Conservation (phyloP, 768 basidiomycete species). For the Boletus sp. region DNA sequence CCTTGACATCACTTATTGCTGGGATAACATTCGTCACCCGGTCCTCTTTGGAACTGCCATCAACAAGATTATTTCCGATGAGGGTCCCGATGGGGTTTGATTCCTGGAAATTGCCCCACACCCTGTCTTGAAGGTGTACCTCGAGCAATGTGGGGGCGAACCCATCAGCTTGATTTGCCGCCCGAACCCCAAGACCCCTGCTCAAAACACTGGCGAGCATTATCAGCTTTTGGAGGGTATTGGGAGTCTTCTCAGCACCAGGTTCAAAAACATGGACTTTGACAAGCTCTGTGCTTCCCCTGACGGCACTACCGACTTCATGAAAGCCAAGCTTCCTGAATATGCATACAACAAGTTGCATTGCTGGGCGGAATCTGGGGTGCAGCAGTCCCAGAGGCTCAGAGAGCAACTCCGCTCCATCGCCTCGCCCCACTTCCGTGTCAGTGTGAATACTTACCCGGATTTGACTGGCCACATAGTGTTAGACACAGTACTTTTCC, state of each 20-base stretch:
- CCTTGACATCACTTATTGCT: constrained; percentile 30
- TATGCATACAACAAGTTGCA: constrained; percentile 30
- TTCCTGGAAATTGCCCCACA: constrained; percentile 35
- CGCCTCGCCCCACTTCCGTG: too few relatives aligned
- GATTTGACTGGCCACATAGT: constrained; percentile 44
- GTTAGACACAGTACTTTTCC: constrained; percentile 43
- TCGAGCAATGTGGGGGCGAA: constrained; percentile 35
- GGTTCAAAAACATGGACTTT: constrained; percentile 30
- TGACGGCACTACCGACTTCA: constrained; percentile 17
- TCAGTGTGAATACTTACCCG: constrained; percentile 34
- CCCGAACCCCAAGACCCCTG: constrained; percentile 29
- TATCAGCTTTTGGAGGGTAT: constrained; percentile 32
- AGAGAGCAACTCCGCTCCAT: too few relatives aligned
- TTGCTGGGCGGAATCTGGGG: constrained; percentile 29
- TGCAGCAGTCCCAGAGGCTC: too few relatives aligned
- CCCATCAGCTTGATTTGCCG: constrained; percentile 29
- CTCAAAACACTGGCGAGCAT: constrained; percentile 33
- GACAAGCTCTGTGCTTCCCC: constrained; percentile 25
- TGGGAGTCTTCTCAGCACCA: constrained; percentile 28
- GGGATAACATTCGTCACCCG: constrained; percentile 35
- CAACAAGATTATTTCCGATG: constrained; percentile 30
- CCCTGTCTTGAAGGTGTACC: constrained; percentile 33
- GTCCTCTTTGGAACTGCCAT: constrained; percentile 35
- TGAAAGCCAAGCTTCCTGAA: constrained; percentile 26
- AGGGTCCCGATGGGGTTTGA: constrained; percentile 25